Base-by-base conservation (phyloP, 2,329 filamentous ascomycete species). In the Anisogramma anomala region DNA sequence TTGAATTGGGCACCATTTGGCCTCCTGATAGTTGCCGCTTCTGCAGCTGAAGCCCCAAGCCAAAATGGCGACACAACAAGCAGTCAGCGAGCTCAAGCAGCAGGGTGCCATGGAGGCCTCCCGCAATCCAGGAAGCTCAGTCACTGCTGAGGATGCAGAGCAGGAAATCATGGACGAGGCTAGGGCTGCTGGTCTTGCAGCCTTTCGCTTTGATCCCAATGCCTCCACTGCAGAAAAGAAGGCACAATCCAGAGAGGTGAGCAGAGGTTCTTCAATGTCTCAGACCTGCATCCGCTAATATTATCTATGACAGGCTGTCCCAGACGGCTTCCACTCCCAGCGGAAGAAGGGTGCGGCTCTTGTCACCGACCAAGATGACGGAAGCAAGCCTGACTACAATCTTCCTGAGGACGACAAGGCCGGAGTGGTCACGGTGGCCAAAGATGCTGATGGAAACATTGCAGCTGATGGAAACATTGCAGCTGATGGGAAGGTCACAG, bases 141-240 rank as follows among this genome's bases (percentile, higher is more conserved):
- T 87, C 49, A 74, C 77, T 28, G 69, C 84, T 34, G 74, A 82
- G 30, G 77, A 80, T 49, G 84, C 84, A 23, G 74, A 94, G 63
- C 70, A 74, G 51, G 74, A 75, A 53, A 72, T 95, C 36, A 71
- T 94, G 19, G 69, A 84, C 40, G 79, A 94, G 59, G 85, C 84
- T 51, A 77, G 72, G 55, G 81, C 82, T 53, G 84, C 82, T 10
- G 91, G 91, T 31, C 76, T 82, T 18, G 66, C 80, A 22, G 88
- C 86, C 49, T 91, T 84, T 58, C 75, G 79, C 48, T 98, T 96
- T 64, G 74, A 98, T 57, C 86, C 91, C 1, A 66, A 94, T 66
- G 88, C 87, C 31, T 80, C 72, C 32, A 72, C 82, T 1, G 84
- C 87, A 58, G 72, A 94, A 61, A 98, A 98, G 68, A 80, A 74